Base-by-base conservation (phyloP, 2,329 filamentous ascomycete species). In the Cytospora schulzeri region DNA sequence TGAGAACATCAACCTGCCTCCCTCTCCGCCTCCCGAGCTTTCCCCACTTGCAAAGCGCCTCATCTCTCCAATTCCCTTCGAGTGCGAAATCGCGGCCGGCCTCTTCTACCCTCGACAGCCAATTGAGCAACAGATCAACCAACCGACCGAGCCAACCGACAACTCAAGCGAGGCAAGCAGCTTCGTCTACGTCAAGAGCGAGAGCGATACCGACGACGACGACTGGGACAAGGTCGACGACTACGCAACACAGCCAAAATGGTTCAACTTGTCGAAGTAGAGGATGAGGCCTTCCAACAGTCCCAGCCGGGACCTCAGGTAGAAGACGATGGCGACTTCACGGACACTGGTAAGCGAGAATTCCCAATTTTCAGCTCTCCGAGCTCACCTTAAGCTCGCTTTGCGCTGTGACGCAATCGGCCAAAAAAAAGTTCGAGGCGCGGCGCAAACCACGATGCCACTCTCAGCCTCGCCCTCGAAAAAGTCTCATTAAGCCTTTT, bases 181-280 rank as follows among this genome's bases (percentile, higher is more conserved):
- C 41, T 51, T 6, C 41, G 41, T 56, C 52, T 51, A 50, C 60
- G 38, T 56, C 60, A 35, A 62, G 15, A 51, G 45, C 45, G 45
- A 48, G n/a, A 48, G n/a, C 45, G 45, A 48, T 14, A 22, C 60
- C 60, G 52, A 62, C 29, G 52, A 9, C 59, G 59, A 12, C 60
- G 60, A 56, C 17, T 51, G 48, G 22, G 52, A 56, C 29, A 56
- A 51, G 29, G 31, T 63, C 52, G 60, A 63, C 62, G 61, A 57
- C 29, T 64, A 55, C 31, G 29, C n/a, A 51, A 51, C 48, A 50
- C 57, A 65, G 69, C 64, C 80, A 88, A 78, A 73, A 97, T 98
- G 94, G 94, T 98, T 79, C 92, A 94, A 80, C 91, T 98, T 76
- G 91, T 92, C 76, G 94, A 98, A 84, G 94, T 98, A 75, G 90